Base-by-base conservation (phyloP, 192 early-diverging fungal species). In the Coemansia sp. region DNA sequence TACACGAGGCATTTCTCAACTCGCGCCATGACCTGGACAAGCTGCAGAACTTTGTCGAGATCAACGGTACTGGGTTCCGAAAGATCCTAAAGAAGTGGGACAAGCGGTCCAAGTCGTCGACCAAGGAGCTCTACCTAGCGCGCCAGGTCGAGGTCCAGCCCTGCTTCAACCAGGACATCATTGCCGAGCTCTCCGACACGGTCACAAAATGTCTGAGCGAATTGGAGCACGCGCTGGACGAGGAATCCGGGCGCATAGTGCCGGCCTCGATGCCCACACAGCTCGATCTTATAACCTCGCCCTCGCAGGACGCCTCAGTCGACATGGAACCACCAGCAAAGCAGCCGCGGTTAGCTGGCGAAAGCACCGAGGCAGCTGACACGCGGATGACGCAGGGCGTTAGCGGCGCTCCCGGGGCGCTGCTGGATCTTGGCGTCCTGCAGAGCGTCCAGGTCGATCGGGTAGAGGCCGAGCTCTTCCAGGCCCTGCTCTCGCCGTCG, bases 61-160 rank as follows among this genome's bases (percentile, higher is more conserved):
- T 96, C 28, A 99, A 99, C 65, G 85, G 80, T 22, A 90, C 87
- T 14, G 96, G 96, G 22, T 99, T 99, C 61, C 76, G 94, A 23
- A 99, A 99, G 80, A 99, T 99, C 38, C 60, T 99, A 40, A 99
- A 99, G 64, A 99, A 99, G 68, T 99, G 92, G 92, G 96, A 99
- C 81, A 99, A 99, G 76, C 82, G 96, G 23, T 88, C 90, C 38
- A 97, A 98, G 67, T 90, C 91, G 3, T 88, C 84, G 38, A 99
- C 92, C 19, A 99, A 96, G 55, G 96, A 99, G 60, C 80, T 99
- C 26, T 99, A 98, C 54, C 80, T 99, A 8, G 86, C 91, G 2
- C 85, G 96, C 9, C 96, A 99, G 62, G 83, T 99, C 27, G 96
- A 99, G 42, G 87, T 98, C 14, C 94, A 96, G 63, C 96, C 94